Conservation (phyloP, 176 grass and related monocot genomes). For the Alopecurus myosuroides region DNA sequence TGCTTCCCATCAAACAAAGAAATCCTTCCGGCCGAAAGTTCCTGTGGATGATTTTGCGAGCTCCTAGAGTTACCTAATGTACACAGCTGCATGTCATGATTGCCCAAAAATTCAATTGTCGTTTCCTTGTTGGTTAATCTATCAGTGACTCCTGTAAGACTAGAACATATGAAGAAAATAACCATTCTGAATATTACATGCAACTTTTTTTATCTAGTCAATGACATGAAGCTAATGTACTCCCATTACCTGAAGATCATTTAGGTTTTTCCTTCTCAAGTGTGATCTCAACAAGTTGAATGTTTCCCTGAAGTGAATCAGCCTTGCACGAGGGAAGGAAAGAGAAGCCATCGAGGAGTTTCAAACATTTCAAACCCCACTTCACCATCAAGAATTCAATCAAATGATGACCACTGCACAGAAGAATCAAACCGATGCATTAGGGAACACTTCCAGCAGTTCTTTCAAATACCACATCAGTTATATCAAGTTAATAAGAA, state of each 20-base stretch:
- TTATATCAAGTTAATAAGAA: neutral
- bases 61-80: neutral
- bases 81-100: neutral
- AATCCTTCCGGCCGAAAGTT: neutral
- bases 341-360: constrained; percentile 73
- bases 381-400: constrained; percentile 93
- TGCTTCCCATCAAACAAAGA: neutral
- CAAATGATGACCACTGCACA: constrained; percentile 71
- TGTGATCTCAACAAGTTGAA: constrained; percentile 71
- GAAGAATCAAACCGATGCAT: neutral
- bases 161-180: neutral
- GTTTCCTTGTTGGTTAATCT: neutral
- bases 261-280: constrained; percentile 32
- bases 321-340: constrained; percentile 69
- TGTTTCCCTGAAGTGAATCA: constrained; percentile 59
- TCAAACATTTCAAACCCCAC: constrained; percentile 76
- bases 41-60: neutral
- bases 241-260: neutral
- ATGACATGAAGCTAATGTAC: neutral
- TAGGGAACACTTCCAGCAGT: neutral
- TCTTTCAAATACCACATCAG: neutral
- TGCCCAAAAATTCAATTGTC: neutral
- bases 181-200: neutral
- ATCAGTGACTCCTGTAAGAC: neutral
- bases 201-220: neutral